Base-by-base conservation (phyloP, 495 filamentous ascomycete species). In the Penicillium coprophilum region DNA sequence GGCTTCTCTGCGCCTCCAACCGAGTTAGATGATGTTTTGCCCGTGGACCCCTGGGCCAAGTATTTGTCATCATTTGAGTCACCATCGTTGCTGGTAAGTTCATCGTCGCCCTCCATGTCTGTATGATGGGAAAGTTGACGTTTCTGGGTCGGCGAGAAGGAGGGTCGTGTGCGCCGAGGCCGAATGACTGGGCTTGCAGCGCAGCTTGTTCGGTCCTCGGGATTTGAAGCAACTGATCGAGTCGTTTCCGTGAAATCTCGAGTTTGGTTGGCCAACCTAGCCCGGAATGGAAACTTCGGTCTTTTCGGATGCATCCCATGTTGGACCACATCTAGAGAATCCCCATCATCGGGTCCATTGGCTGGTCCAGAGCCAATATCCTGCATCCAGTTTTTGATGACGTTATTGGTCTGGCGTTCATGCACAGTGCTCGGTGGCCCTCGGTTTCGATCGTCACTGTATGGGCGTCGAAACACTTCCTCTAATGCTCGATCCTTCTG, bases 401-500 rank as follows among this genome's bases (percentile, higher is more conserved):
- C 87, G 54, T 85, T 89, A 53, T 85, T 84, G 8, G 82, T 89
- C 62, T 89, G 85, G 27, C 82, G 80, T 45, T 83, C 77, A 41
- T 87, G 82, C 38, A 81, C 73, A 45, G 70, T 77, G 49, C 80
- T 76, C 8, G 80, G 77, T 5, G 77, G 83, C 15, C 69, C 65
- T 23, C 73, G 72, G 17, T 72, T 43, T 6, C 71, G 75, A 23
- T 74, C 71, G 43, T 76, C 77, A 20, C 63, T 63, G 55, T 80
- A 86, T 9, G 84, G 82, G 24, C 75, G 74, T 52, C 90, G 81
- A 68, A 97, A 97, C 0, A 97, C 91, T 61, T 95, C 92, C 21
- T 96, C 93, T n/a, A 97, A 73, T 10, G 89, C 92, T 39, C 84
- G 85, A 59, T 96, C 92, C 65, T 96, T 94, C 55, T 92, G 89